phyloP scores from a whole-genome alignment of 805 yeast genomes.

The Nakazawaea ernobii region DNA sequence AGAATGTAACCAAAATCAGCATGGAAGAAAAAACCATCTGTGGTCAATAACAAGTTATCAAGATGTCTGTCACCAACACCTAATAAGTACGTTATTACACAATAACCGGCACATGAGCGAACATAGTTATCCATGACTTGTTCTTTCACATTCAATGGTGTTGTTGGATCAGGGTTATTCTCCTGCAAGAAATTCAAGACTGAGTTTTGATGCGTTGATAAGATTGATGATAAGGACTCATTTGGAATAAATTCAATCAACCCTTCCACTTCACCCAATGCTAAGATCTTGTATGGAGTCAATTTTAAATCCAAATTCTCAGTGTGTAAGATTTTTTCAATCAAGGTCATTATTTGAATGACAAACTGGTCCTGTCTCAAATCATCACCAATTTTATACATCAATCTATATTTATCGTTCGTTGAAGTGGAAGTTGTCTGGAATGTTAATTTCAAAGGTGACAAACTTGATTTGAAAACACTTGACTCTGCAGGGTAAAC shows the following conservation, averaged over 20 bases:
- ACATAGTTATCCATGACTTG: constrained; percentile 91
- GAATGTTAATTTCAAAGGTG: constrained; percentile 82
- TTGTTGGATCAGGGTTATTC: constrained; percentile 51
- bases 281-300: constrained; percentile 85
- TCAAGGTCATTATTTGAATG: constrained; percentile 84
- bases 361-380: constrained; percentile 94
- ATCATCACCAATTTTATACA: constrained; percentile 96
- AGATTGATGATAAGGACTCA: constrained; percentile 76
- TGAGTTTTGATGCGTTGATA: constrained; percentile 64
- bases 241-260: constrained; percentile 93
- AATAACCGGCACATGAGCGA: constrained; percentile 94
- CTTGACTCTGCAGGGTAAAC: constrained; percentile 72
- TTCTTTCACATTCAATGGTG: constrained; percentile 44
- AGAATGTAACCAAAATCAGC: constrained; percentile 96
- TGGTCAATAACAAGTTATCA: constrained; percentile 75
- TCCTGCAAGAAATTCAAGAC: constrained; percentile 65
- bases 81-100: constrained; percentile 87
- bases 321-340: constrained; percentile 82
- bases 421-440: constrained; percentile 34
- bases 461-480: constrained; percentile 86
- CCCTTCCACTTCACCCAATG: constrained; percentile 89
- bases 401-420: constrained; percentile 60
- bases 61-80: constrained; percentile 98
- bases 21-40: constrained; percentile 88
- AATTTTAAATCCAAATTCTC: constrained; percentile 86